Conservation (phyloP, 768 basidiomycete species). For the Candolleomyces eurysporus region DNA sequence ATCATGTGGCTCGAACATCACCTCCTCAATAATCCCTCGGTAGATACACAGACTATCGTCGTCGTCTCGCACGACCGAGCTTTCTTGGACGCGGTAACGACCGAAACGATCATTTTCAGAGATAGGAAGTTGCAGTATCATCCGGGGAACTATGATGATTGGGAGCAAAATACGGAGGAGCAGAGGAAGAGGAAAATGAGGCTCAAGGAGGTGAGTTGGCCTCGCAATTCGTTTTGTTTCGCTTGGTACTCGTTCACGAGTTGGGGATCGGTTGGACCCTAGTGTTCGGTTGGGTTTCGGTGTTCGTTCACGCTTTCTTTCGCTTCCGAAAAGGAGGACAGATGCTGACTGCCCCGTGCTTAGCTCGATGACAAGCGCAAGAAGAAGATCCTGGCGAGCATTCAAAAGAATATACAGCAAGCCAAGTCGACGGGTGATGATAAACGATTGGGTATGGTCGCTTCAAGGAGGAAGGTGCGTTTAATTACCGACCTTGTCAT, state of each 20-base stretch:
- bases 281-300: too few relatives aligned
- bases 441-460: conserved; percentile 51
- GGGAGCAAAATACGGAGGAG: conserved; percentile 45
- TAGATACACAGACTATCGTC: conserved; percentile 45
- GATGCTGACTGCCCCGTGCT: neutral
- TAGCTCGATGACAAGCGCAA: conserved; percentile 34
- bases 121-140: conserved; percentile 52
- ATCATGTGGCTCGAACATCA: conserved; percentile 55
- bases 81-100: conserved; percentile 57
- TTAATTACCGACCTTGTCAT: neutral
- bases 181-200: conserved; percentile 42
- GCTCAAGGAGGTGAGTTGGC: conserved; percentile 35
- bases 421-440: conserved; percentile 63
- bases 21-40: conserved; percentile 36
- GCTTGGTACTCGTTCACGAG: too few relatives aligned
- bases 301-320: neutral
- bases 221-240: neutral
- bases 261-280: too few relatives aligned
- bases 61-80: conserved; percentile 66
- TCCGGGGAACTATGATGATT: conserved; percentile 53
- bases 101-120: conserved; percentile 61
- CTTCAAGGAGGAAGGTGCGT: conserved; percentile 50
- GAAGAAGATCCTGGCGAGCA: conserved; percentile 50
- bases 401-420: conserved; percentile 46
- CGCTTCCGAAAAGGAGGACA: neutral